These are phyloP conservation scores for Caulochytrium protostelioides DNA, from an alignment of 371 early-diverging fungal species.

Conservation along the genomic window DNA sequence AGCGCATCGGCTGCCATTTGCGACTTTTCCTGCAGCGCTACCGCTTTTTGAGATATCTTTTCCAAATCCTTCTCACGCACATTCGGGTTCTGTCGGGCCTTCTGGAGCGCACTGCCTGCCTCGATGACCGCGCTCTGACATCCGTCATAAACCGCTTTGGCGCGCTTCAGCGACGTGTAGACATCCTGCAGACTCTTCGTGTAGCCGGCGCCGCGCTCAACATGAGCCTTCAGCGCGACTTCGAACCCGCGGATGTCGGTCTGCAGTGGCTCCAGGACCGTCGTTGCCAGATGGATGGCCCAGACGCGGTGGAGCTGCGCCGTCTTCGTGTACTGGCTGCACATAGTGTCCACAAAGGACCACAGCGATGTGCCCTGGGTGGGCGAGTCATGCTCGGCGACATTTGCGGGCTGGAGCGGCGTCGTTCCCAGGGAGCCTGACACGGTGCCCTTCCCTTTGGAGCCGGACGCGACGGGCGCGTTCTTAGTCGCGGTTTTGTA, in stretches of 20 bases:
- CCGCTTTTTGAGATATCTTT: constrained; percentile 13
- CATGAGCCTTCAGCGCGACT: constrained; percentile 7
- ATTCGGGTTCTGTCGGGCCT: constrained; percentile 6
- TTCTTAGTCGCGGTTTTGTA: too few species aligned
- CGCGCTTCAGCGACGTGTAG: constrained; percentile 7
- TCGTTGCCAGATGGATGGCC: too few species aligned
- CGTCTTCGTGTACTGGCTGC: too few species aligned
- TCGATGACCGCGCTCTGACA: constrained; percentile 7
- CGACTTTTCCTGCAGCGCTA: constrained; percentile 11
- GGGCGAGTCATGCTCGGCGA: too few species aligned
- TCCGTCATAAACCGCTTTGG: constrained; percentile 10
- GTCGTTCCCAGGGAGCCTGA: too few species aligned
- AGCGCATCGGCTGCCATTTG: constrained; percentile 12
- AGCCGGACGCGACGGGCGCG: too few species aligned
- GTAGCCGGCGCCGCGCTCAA: constrained; percentile 10
- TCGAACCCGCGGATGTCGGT: constrained; percentile 15
- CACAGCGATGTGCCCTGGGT: too few species aligned
- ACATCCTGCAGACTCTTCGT: constrained; percentile 13
- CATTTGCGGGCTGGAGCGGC: too few species aligned
- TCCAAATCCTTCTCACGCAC: constrained; percentile 13
- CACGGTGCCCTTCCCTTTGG: too few species aligned
- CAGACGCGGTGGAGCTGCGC: too few species aligned
- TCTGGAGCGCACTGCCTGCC: constrained; percentile 3
- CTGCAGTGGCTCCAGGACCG: constrained; percentile 10
- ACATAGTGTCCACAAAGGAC: too few species aligned